Evolutionary conservation across 805 yeast species (phyloP), one percentile per base, ranked within the genome.

Genomic region (Starmerella etchellsii): DNA sequence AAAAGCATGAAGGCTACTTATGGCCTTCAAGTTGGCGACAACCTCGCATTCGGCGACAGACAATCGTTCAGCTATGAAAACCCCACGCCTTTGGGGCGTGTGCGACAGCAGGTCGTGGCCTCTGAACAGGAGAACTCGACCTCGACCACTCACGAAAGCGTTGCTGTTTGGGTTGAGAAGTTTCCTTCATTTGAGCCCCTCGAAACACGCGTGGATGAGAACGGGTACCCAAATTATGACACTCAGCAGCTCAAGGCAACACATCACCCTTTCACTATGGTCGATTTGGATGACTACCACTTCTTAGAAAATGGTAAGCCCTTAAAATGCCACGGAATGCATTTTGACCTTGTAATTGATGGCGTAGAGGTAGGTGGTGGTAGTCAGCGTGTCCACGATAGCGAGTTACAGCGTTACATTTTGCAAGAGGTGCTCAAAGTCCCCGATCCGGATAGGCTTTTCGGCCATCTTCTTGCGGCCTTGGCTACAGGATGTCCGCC

Each of bases 281-380:
- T 78, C 1, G 69, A 76, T 28, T 55, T 74, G 0, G 75, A 71
- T 13, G 95, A 84, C 55, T 78, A 78, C 50, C 71, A 71, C 1
- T 57, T 63, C 6, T 62, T 85, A 5, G 67, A 55, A 6, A 49
- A 64, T 0, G 25, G 26, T 16, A 65, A 68, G 16, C 93, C 93
- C 4, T 59, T 82, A 21, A 57, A 63, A 30, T 84, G 79, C 2
- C 68, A 73, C 29, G 98, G 97, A 10, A 93, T 82, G 53, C 98
- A 91, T 59, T 91, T 85, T 58, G 99, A 91, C 57, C 62, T 91
- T 14, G 98, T 91, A 1, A 65, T 91, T 29, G 88, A 88, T 54
- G 99, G 98, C 2, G 83, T 81, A 6, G 99, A 91, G 57, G 70
- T 87, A 2, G 99, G 99, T 22, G 99, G 99, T 16, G 99, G 99